Conservation (phyloP, 2,329 filamentous ascomycete genomes). For the Penicillium sp. region DNA sequence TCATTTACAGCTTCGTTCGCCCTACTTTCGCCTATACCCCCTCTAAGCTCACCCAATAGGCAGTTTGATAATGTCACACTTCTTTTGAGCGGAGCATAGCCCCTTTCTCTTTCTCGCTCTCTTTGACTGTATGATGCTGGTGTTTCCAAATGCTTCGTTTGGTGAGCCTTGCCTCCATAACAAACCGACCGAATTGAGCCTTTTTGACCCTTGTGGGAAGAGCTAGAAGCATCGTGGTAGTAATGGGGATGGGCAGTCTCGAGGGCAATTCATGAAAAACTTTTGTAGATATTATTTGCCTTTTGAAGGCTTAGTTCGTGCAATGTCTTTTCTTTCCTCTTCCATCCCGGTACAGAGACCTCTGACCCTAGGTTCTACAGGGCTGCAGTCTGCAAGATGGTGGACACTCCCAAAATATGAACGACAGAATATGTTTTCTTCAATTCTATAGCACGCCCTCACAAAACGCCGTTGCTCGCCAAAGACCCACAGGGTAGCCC, state of each 20-base stretch:
- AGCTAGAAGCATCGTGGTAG: slow-evolving; percentile 7
- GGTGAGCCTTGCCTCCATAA: slow-evolving; percentile 9
- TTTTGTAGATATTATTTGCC: slow-evolving; percentile 37
- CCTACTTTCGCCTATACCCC: slow-evolving; percentile 75
- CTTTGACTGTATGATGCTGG: slow-evolving; percentile 10
- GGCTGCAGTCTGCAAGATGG: neutral
- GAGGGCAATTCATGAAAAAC: slow-evolving; percentile 17
- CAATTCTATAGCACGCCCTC: slow-evolving; percentile 5
- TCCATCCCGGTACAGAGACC: neutral
- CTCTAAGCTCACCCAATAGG: slow-evolving; percentile 57
- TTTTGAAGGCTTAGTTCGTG: slow-evolving; percentile 26
- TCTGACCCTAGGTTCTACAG: neutral
- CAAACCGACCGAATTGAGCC: slow-evolving; percentile 11
- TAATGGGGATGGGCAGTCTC: slow-evolving; percentile 7
- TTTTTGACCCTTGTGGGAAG: slow-evolving; percentile 7
- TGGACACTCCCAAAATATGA: slow-evolving; percentile 3
- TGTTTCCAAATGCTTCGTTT: slow-evolving; percentile 8
- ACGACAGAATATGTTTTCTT: slow-evolving; percentile 2
- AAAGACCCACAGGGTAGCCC: slow-evolving; percentile 15
- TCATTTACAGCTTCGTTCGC: slow-evolving; percentile 64
- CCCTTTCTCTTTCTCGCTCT: slow-evolving; percentile 7
- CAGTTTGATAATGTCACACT: slow-evolving; percentile 16
- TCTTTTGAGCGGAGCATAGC: slow-evolving; percentile 8
- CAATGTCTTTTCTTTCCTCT: slow-evolving; percentile 18
- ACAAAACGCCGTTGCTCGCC: slow-evolving; percentile 17